phyloP scores from a whole-genome alignment of 1,139 yeast species.

The Kurtzmaniella quercitrusa region DNA sequence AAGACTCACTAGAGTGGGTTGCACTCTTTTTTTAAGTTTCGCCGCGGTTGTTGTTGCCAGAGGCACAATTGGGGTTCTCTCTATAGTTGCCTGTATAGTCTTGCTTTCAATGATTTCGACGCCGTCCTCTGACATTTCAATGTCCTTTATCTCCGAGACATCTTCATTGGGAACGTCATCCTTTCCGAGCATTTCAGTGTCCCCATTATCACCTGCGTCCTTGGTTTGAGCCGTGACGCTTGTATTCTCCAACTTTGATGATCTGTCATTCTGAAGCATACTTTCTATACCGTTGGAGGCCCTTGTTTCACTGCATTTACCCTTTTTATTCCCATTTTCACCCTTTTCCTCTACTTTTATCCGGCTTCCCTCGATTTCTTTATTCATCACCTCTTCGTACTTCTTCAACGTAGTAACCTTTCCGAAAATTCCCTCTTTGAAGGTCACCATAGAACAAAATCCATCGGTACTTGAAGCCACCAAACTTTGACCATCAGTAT shows the following conservation, averaged over 20 bases:
- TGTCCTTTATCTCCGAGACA: neutral
- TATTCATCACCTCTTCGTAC: neutral
- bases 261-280: no score
- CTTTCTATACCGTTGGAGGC: no score
- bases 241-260: no score
- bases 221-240: no score
- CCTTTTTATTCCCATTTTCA: no score
- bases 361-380: no score
- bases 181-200: neutral
- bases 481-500: constrained; percentile 65
- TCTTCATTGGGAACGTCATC: neutral
- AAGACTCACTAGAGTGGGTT: neutral
- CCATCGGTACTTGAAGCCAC: constrained; percentile 92
- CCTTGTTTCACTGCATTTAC: no score
- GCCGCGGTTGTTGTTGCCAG: neutral
- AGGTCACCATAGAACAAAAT: constrained; percentile 67
- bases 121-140: neutral
- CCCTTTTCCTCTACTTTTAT: no score
- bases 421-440: constrained; percentile 55
- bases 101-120: neutral
- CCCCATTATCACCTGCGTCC: no score
- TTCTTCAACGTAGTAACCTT: constrained; percentile 10
- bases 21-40: neutral
- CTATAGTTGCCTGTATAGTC: no score
- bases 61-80: neutral